These are phyloP conservation scores for Globisporangium sylvaticum DNA, from an alignment of 352 stramenopile genomes.

Conservation along the genomic window DNA sequence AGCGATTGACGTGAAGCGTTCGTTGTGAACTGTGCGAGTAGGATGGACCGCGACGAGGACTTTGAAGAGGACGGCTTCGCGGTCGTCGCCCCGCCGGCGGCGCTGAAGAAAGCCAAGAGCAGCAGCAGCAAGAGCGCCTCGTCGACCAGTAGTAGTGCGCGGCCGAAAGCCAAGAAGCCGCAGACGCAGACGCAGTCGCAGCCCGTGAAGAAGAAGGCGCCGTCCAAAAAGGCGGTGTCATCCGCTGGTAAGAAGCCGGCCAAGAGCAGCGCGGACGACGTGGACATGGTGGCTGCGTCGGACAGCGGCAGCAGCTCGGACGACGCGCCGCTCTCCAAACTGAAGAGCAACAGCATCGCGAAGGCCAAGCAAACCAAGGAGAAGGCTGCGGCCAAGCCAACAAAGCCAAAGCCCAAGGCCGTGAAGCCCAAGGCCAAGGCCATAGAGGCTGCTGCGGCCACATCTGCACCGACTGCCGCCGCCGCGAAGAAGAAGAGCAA, in stretches of 20 bases:
- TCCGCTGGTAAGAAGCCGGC: neutral
- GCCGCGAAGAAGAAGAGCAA: neutral
- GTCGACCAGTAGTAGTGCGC: neutral
- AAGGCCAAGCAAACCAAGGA: conserved; percentile 20
- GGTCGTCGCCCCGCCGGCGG: conserved; percentile 7
- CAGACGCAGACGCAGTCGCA: neutral
- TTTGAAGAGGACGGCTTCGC: conserved; percentile 14
- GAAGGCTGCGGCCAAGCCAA: neutral
- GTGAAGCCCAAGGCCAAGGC: conserved; percentile 4
- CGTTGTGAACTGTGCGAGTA: neutral
- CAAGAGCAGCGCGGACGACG: neutral
- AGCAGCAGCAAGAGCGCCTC: neutral
- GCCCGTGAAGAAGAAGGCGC: neutral
- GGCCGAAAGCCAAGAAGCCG: conserved; percentile 11
- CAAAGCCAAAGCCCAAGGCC: conserved; percentile 23
- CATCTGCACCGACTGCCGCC: neutral
- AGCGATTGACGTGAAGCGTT: neutral
- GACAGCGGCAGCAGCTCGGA: neutral
- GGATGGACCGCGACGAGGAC: conserved; percentile 15
- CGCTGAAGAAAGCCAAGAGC: conserved; percentile 6
- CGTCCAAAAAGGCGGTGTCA: neutral
- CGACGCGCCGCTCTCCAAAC: conserved; percentile 7
- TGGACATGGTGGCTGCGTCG: neutral
- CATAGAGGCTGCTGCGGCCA: neutral
- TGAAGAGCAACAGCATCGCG: conserved; percentile 4